Conservation (phyloP, 2,329 filamentous ascomycete genomes). For the Akanthomyces lecanii region DNA sequence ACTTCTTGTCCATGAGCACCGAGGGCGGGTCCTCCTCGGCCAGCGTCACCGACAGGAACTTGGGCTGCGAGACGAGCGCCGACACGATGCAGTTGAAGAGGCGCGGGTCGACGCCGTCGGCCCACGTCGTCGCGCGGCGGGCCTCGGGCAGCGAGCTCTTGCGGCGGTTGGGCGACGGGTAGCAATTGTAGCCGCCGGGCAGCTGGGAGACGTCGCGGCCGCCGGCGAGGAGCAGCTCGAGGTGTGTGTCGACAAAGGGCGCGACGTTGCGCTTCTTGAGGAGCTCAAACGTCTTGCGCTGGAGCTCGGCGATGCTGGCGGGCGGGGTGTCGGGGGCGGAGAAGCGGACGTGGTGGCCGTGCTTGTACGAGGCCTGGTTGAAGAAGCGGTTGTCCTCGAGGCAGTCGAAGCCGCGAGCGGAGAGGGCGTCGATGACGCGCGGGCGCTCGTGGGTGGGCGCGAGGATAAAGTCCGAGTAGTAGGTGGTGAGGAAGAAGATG, state of each 20-base stretch:
- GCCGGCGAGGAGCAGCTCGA: conserved; percentile 79
- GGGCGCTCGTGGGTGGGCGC: conserved; percentile 72
- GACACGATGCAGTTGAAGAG: conserved; percentile 61
- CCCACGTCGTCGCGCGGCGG: conserved; percentile 41
- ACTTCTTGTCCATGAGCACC: conserved; percentile 64
- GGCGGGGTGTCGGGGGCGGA: conserved; percentile 67
- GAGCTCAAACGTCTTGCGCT: conserved; percentile 76
- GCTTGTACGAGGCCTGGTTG: conserved; percentile 41
- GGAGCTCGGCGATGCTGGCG: conserved; percentile 73
- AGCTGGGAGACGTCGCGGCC: conserved; percentile 51
- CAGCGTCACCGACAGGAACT: conserved; percentile 69
- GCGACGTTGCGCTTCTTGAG: conserved; percentile 72
- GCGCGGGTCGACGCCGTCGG: conserved; percentile 58
- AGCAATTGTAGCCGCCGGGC: conserved; percentile 35
- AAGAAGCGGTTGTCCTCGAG: conserved; percentile 67
- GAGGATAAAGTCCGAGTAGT: conserved; percentile 95
- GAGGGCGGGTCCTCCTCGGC: conserved; percentile 71
- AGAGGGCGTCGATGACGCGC: conserved; percentile 71
- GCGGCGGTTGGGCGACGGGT: conserved; percentile 31
- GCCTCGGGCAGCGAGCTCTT: conserved; percentile 33
- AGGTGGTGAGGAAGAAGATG: conserved; percentile 98
- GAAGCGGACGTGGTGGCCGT: conserved; percentile 34
- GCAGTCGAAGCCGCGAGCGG: conserved; percentile 79
- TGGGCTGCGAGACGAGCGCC: conserved; percentile 57
- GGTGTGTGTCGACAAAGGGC: conserved; percentile 62